A percentile compares a stretch with the other conserved stretches of the same genome.
These are phyloP conservation scores for Cladosporium sphaerospermum DNA, from an alignment of 2,329 filamentous ascomycete genomes.

Conservation along the genomic window DNA sequence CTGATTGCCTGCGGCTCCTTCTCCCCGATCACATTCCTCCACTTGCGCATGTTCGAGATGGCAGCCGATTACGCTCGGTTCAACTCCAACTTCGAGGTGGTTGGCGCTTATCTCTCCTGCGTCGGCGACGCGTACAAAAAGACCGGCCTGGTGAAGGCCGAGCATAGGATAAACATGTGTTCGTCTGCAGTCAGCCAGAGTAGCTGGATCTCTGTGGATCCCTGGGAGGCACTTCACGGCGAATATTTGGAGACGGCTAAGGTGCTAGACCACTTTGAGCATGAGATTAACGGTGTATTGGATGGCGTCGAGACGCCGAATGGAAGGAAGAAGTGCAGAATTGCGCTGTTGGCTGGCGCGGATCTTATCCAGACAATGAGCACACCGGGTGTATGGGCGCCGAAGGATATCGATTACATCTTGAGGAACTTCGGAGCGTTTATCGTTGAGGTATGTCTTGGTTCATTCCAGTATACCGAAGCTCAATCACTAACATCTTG, in stretches of 20 bases:
- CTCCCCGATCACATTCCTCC: conserved; percentile 51
- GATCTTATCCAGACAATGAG: conserved; percentile 49
- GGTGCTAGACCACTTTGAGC: conserved; percentile 83
- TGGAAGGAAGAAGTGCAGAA: conserved; percentile 64
- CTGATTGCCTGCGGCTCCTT: conserved; percentile 61
- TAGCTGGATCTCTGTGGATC: conserved; percentile 76
- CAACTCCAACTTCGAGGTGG: conserved; percentile 71
- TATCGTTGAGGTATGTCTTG: conserved; percentile 53
- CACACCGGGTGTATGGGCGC: conserved; percentile 64
- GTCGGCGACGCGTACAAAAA: conserved; percentile 74
- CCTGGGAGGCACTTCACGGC: conserved; percentile 80
- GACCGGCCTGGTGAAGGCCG: conserved; percentile 65
- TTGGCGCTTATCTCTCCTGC: conserved; percentile 80
- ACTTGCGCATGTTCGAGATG: conserved; percentile 85
- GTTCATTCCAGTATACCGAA: not conserved
- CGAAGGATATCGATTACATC: conserved; percentile 80
- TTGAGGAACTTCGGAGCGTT: conserved; percentile 76
- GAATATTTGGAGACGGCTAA: conserved; percentile 83
- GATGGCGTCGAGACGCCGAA: conserved; percentile 66
- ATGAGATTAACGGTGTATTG: conserved; percentile 76
- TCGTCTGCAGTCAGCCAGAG: conserved; percentile 70
- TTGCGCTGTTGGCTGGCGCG: conserved; percentile 72
- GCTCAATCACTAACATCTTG: conserved; percentile 54
- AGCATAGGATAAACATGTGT: conserved; percentile 80
- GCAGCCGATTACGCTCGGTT: conserved; percentile 72